Evolutionary conservation across 768 basidiomycete genomes (phyloP).

Genomic region (Agrocybe pediades): DNA sequence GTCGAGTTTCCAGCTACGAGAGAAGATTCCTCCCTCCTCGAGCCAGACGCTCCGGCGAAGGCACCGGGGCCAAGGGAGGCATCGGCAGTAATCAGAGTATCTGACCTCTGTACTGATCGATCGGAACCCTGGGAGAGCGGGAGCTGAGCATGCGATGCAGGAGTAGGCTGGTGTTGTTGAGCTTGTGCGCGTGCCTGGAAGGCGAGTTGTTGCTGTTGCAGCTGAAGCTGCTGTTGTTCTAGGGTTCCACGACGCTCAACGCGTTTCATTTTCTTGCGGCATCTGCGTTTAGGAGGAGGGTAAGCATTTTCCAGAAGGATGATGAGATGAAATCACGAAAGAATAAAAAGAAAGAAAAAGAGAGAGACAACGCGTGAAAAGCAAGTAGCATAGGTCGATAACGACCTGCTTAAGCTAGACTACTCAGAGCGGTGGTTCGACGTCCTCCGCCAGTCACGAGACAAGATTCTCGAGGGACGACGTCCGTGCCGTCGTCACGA

Average conservation of each 20-base stretch:
- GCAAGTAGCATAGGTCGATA: no score
- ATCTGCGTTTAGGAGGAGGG: conserved; percentile 37
- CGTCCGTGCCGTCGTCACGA: no score
- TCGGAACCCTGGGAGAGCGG: conserved; percentile 21
- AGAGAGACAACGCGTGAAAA: no score
- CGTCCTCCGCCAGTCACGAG: no score
- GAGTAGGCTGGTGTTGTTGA: conserved; percentile 19
- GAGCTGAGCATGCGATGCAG: conserved; percentile 18
- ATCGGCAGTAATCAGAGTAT: conserved; percentile 25
- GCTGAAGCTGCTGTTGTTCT: conserved; percentile 37
- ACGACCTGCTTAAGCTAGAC: no score
- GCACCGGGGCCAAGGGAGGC: conserved; percentile 11
- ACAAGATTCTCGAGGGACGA: no score
- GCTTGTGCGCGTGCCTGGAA: conserved; percentile 20
- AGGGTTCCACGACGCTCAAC: conserved; percentile 74
- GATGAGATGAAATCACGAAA: not conserved
- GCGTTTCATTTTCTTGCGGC: conserved; percentile 86
- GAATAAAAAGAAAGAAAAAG: not conserved
- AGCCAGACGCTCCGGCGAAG: conserved; percentile 5
- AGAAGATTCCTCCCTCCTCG: no score
- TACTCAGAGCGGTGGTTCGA: no score
- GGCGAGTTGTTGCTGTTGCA: conserved; percentile 18
- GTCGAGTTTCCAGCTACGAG: no score
- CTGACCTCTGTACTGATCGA: conserved; percentile 25
- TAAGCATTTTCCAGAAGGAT: not conserved